Evolutionary conservation across 2,329 filamentous ascomycete genomes (phyloP), one percentile per base, ranked within the genome.

Genomic region (Phialocephala subalpina): DNA sequence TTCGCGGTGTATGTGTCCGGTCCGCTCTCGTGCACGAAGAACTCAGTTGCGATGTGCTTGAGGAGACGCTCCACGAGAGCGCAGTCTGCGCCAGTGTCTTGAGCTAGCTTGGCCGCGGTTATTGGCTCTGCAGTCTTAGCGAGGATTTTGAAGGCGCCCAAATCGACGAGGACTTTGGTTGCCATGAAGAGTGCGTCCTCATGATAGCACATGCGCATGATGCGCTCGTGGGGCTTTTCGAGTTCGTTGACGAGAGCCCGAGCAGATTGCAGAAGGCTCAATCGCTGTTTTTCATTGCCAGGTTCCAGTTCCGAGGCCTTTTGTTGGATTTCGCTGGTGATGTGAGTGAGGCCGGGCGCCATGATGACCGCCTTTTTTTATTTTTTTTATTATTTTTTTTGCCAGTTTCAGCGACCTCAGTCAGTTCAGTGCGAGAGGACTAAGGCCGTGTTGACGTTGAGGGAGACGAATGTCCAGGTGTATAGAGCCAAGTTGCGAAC

Each of bases 141-240:
- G 35, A 38, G 35, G 35, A 38, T 38, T 38, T 38, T 38, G 35
- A 38, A 38, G 35, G 14, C 14, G 35, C 35, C 35, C 35, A 38
- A 14, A 38, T 38, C 14, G 29, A 57, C 20, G 29, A 57, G 29
- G 12, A 57, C 36, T 36, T 57, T 38, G 1, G 53, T 38, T 36
- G 53, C 22, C 9, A 35, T 38, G 16, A 38, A 57, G 14, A 57
- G n/a, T 36, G 53, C 53, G 53, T 1, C 14, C 14, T 57, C 53
- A 6, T 35, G 53, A 38, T 57, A 57, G 29, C 33, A 20, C 53
- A 57, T 57, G 29, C 29, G 53, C 53, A 57, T 38, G 16, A 57
- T 57, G 20, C 53, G 53, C 53, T 57, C 53, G 29, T 57, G 53
- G 29, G 53, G 53, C 20, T 57, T 33, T 36, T 57, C 53, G 29